Percentiles rank a stretch among this genome's conserved stretches.
phyloP scores from a whole-genome alignment of 441 rosid species.

The Corymbia calophylla region DNA sequence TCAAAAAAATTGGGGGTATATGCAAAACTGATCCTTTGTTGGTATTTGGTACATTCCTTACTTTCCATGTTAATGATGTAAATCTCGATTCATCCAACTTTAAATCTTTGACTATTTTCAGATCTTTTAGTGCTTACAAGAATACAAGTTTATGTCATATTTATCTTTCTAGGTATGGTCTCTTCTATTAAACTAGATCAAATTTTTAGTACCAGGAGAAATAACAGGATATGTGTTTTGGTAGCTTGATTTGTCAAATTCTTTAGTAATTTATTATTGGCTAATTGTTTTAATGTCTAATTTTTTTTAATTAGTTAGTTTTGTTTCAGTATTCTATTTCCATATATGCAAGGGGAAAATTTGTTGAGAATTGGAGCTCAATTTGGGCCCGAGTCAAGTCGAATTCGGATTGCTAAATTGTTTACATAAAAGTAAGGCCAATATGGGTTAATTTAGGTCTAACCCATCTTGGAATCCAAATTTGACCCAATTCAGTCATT shows the following conservation, averaged over 20 bases:
- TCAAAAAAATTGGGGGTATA: neutral
- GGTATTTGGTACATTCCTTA: neutral
- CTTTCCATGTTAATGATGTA: neutral
- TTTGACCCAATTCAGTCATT: neutral
- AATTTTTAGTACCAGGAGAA: neutral
- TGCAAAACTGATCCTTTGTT: neutral
- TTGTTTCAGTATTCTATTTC: neutral
- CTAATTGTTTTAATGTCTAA: neutral
- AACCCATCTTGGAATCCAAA: neutral
- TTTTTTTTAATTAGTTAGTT: neutral
- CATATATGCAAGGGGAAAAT: neutral
- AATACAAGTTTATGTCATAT: neutral
- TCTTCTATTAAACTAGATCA: neutral
- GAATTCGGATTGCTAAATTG: neutral
- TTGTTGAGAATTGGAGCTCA: neutral
- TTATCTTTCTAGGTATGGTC: neutral
- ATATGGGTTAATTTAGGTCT: neutral
- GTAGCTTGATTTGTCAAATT: neutral
- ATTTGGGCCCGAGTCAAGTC: neutral
- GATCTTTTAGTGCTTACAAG: neutral
- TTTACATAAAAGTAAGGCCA: neutral
- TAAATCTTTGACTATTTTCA: neutral
- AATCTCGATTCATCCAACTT: neutral
- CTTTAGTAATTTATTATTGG: neutral
- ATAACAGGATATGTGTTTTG: neutral